These are phyloP conservation scores for Thermochaetoides thermophila DNA, from an alignment of 495 filamentous ascomycete genomes.

Conservation along the genomic window DNA sequence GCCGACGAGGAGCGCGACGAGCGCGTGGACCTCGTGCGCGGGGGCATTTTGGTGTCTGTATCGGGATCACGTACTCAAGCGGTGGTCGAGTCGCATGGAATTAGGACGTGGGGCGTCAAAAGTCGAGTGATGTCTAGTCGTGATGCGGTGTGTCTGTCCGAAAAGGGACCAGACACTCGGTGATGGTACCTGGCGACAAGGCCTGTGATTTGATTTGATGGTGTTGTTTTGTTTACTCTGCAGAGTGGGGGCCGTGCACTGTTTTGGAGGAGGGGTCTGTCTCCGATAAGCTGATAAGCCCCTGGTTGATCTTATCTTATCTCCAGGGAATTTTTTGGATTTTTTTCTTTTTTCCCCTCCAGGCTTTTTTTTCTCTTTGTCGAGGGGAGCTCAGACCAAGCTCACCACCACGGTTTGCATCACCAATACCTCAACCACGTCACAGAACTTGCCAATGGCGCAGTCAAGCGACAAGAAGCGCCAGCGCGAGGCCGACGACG, in stretches of 20 bases:
- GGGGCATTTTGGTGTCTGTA: conserved; percentile 10
- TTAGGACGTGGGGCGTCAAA: no score
- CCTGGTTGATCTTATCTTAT: no score
- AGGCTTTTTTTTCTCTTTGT: conserved; percentile 11
- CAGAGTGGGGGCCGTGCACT: neutral
- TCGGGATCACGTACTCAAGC: neutral
- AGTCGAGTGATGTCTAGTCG: no score
- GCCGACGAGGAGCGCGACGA: conserved; percentile 47
- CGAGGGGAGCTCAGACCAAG: conserved; percentile 4
- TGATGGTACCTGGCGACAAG: no score
- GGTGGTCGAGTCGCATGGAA: no score
- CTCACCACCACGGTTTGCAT: no score
- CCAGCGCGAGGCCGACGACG: conserved; percentile 15
- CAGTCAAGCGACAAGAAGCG: conserved; percentile 22
- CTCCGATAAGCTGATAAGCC: conserved; percentile 15
- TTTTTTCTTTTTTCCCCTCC: conserved; percentile 7
- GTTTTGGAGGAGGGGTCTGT: conserved; percentile 11
- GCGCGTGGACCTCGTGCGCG: conserved; percentile 43
- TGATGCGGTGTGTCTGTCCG: neutral
- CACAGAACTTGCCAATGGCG: conserved; percentile 21
- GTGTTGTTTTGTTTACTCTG: neutral
- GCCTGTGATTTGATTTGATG: no score
- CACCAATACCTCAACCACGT: neutral
- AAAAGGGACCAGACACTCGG: neutral
- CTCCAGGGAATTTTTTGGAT: no score